Percentiles rank a stretch among this genome's conserved stretches.
These are phyloP conservation scores for Phytophthora sojae DNA, from an alignment of 352 stramenopile genomes.

Conservation along the genomic window DNA sequence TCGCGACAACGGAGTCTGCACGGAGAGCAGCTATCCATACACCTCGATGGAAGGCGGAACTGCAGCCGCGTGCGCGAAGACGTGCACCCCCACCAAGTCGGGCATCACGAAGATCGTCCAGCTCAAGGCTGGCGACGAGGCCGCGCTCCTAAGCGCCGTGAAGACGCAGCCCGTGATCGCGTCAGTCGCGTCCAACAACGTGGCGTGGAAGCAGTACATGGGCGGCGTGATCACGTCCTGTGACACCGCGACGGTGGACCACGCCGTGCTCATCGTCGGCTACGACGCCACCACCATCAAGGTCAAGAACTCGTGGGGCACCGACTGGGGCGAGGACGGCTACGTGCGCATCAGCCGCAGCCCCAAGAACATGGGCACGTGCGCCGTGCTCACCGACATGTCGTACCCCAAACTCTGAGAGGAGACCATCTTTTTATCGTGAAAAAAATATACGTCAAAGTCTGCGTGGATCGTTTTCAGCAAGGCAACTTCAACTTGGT, in stretches of 20 bases:
- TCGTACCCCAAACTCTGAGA: conserved; percentile 52
- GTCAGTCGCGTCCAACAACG: conserved; percentile 94
- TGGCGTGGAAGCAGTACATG: conserved; percentile 98
- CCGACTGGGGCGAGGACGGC: conserved; percentile 93
- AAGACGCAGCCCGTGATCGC: conserved; percentile 94
- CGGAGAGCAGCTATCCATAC: conserved; percentile 88
- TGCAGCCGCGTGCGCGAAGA: conserved; percentile 41
- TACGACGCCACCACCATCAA: conserved; percentile 93
- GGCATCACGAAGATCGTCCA: conserved; percentile 61
- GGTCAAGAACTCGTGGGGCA: conserved; percentile 98
- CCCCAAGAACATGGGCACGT: conserved; percentile 60
- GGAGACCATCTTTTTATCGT: background rate
- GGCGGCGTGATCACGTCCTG: conserved; percentile 87
- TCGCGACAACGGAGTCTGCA: conserved; percentile 82
- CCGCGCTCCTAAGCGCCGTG: conserved; percentile 86
- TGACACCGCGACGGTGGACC: conserved; percentile 92
- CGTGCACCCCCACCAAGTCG: conserved; percentile 42
- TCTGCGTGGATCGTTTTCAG: background rate
- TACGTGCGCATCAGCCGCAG: conserved; percentile 94
- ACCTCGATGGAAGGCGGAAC: conserved; percentile 40
- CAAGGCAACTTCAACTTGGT: background rate
- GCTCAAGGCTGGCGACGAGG: conserved; percentile 71
- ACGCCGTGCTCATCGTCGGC: conserved; percentile 96
- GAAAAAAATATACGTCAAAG: conserved; percentile 24
- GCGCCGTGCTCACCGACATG: conserved; percentile 64